Evolutionary conservation across 345 rosid genomes (phyloP), one percentile per base, ranked within the genome.

Genomic region (Citrus sinensis): DNA sequence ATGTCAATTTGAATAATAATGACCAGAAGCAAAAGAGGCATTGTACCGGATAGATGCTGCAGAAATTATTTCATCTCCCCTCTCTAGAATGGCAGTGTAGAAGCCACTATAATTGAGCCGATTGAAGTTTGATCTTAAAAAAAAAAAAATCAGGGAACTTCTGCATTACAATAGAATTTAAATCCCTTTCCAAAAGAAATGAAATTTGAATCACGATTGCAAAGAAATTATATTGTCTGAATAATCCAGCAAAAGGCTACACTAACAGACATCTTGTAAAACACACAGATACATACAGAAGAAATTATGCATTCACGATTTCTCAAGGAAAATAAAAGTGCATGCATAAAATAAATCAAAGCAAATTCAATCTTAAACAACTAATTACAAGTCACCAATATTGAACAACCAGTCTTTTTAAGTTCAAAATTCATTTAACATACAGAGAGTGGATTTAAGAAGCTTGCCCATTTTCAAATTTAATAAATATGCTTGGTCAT

Each of bases 21-120:
- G 76, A 65, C 29, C 62, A 79, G 4, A n/a, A 66, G 30, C 46
- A 65, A 8, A 65, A 70, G 39, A 74, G 55, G 70, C 54, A 75
- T n/a, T 22, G 75, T 82, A 94, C 98, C 97, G 91, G 84, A 92
- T 80, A 80, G 96, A 94, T 75, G 98, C 94, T 37, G 91, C 89
- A 42, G 92, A 91, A 69, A 92, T 90, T 79, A 92, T 89, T 81
- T 94, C 97, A 51, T 94, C 97, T n/a, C 96, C 98, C 81, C 92
- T 92, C 85, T 94, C 98, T 79, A 94, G 81, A 73, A 92, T 82
- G 81, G 87, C 92, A 73, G 96, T 87, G 76, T 91, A 92, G 83
- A 94, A 94, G 60, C 98, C 93, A 77, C 86, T 70, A 79, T 85
- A 94, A 77, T 92, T 92, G 66, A 94, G 85, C 80, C 98, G 80